Conservation (phyloP, 257 asterid genomes). For the Forsythia viridissima region DNA sequence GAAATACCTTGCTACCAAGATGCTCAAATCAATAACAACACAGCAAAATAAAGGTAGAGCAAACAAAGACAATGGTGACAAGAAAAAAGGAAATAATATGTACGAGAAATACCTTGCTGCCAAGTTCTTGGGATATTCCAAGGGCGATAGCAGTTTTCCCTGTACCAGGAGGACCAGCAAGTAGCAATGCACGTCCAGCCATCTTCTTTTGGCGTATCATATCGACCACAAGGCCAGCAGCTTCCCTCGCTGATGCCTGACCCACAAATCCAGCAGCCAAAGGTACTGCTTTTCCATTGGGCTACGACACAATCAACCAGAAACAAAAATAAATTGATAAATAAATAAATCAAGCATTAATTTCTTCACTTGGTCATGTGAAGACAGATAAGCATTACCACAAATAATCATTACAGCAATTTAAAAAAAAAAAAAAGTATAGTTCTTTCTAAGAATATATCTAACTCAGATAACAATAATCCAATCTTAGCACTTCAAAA, state of each 20-base stretch:
- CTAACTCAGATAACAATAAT: neutral
- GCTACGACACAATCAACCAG: conserved; percentile 36
- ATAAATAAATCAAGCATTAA: neutral
- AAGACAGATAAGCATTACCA: neutral
- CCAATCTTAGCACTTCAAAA: neutral
- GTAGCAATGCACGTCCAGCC: conserved; percentile 89
- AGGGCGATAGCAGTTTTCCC: conserved; percentile 99
- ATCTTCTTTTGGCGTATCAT: conserved; percentile 97
- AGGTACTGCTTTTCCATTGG: conserved; percentile 76
- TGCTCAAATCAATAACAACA: neutral
- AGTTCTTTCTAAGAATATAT: neutral
- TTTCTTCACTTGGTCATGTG: neutral
- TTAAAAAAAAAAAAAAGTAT: neutral
- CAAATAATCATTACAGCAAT: conserved; percentile 1
- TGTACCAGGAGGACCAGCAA: conserved; percentile 98
- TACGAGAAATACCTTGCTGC: conserved; percentile 70
- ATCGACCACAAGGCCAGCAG: conserved; percentile 86
- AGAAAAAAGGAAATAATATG: neutral
- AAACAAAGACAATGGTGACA: neutral
- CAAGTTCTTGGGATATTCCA: conserved; percentile 92
- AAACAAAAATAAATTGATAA: neutral
- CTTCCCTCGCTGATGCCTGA: conserved; percentile 92
- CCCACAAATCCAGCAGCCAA: conserved; percentile 98
- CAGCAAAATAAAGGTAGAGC: neutral
- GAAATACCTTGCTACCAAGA: no score